Base-by-base conservation (phyloP, 2,329 filamentous ascomycete genomes). In the Fusarium sp. region DNA sequence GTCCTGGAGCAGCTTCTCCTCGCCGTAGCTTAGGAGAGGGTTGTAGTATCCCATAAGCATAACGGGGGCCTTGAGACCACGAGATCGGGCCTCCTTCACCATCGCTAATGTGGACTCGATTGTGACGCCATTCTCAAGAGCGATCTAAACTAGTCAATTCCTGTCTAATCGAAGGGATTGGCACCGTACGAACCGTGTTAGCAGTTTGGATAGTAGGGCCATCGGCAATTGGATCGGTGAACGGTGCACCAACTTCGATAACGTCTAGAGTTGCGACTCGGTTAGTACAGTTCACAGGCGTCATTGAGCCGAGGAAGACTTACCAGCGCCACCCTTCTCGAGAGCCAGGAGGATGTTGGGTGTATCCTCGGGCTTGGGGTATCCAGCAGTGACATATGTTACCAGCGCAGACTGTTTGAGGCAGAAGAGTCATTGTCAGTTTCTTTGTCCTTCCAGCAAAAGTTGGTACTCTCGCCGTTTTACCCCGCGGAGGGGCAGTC, bases 31-130 rank as follows among this genome's bases (percentile, higher is more conserved):
- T 70, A 98, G 86, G 70, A 98, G 87, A 3, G 96, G 96, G 86
- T 99, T 99, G 85, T 97, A 99, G 89, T 99, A 99, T 78, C 96
- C 96, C 96, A 99, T 99, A 74, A 99, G 89, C 79, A 99, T 85
- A 45, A 99, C 90, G 2, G 96, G 96, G 2, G 92, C 91, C 78
- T 88, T 91, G 61, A 98, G 86, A 45, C 96, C 96, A 70, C 88
- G 89, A 76, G 88, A 87, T 78, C 96, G 89, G 51, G 95, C 94
- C 71, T 93, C 89, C 77, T 92, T 91, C 69, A 98, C 92, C 87
- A 97, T 95, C 78, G 93, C 88, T 44, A 99, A 88, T 22, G 93
- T 93, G 58, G 89, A 91, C 74, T 89, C 86, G 71, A 97, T 92
- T 16, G 92, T 97, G 72, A 98, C 93, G 68, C 95, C 94, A 86